Conservation (phyloP, 2,329 filamentous ascomycete species). For the Leptographium radiaticola region DNA sequence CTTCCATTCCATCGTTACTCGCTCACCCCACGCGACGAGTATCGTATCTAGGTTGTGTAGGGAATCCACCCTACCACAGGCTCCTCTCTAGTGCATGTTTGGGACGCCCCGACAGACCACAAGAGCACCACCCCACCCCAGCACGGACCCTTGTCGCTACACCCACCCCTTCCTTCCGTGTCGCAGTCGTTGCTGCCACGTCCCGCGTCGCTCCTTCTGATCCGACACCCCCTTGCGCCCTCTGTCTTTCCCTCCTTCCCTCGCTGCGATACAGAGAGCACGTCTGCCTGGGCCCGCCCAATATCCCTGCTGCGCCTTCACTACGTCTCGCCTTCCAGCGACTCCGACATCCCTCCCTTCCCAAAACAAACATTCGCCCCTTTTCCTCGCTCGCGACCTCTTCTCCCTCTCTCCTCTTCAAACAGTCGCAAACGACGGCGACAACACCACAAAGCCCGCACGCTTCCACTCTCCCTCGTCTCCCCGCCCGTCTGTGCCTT, state of each 20-base stretch:
- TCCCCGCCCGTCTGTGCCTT: no score
- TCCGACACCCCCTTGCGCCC: background rate
- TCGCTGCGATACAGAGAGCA: background rate
- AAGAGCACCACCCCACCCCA: background rate
- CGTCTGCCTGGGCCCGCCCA: background rate
- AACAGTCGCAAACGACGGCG: constrained; percentile 6
- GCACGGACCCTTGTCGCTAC: background rate
- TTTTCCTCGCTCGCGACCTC: constrained; percentile 2
- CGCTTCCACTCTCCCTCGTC: background rate
- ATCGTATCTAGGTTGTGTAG: no score
- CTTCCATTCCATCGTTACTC: no score
- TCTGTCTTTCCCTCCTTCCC: background rate
- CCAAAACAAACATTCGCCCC: constrained; percentile 5
- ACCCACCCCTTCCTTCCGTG: constrained; percentile 11
- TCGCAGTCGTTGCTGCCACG: background rate
- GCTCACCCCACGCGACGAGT: no score
- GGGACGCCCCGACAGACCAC: constrained; percentile 5
- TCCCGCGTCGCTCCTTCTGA: background rate
- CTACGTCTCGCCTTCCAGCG: background rate
- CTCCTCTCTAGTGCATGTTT: constrained; percentile 7
- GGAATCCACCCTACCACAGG: constrained; percentile 1
- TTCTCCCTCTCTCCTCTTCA: constrained; percentile 3
- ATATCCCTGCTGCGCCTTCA: background rate
- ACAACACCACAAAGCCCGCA: constrained; percentile 1
- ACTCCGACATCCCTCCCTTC: constrained; percentile 8